Evolutionary conservation across 2,329 filamentous ascomycete species (phyloP), one percentile per base, ranked within the genome.

Genomic region (Apiospora arundinis): DNA sequence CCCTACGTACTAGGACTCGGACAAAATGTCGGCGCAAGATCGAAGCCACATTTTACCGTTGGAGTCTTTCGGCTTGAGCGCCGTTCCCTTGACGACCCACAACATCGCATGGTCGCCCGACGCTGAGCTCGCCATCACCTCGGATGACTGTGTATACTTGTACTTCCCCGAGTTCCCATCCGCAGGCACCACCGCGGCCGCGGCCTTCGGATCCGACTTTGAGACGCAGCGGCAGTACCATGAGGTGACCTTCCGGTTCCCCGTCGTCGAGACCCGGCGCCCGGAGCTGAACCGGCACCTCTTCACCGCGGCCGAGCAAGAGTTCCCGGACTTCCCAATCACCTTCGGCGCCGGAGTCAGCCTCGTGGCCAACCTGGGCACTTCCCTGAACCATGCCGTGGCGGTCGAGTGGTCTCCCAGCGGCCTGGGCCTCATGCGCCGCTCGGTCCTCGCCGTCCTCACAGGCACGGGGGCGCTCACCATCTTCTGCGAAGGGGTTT

Each of bases 391-490:
- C 73, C 88, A 90, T 74, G 83, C 88, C 21, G 83, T 89, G 18
- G 79, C 82, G 11, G 74, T 90, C 25, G 85, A 83, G 67, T 91
- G 89, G 89, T 90, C 88, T n/a, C 88, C 88, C 0, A 80, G 80
- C n/a, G 87, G 86, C 1, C 78, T 91, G n/a, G 88, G 89, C 1
- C 83, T 84, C 52, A 89, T 89, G 75, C 77, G 83, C 9, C 83
- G 89, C 1, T 84, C 88, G 0, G 83, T 89, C 6, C 80, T 91
- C 45, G 83, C 81, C 18, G 85, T 86, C 4, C 77, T 90, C 73
- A 85, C 85, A 0, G 86, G 86, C 11, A 83, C 82, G 1, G 89
- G 89, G 1, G 81, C 82, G 67, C 75, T 91, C 32, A 80, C 85
- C 21, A 80, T 87, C 21, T 85, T 89, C 63, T 88, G 88, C 23